These are phyloP conservation scores for Nemania abortiva DNA, from an alignment of 2,329 filamentous ascomycete genomes.

Conservation along the genomic window DNA sequence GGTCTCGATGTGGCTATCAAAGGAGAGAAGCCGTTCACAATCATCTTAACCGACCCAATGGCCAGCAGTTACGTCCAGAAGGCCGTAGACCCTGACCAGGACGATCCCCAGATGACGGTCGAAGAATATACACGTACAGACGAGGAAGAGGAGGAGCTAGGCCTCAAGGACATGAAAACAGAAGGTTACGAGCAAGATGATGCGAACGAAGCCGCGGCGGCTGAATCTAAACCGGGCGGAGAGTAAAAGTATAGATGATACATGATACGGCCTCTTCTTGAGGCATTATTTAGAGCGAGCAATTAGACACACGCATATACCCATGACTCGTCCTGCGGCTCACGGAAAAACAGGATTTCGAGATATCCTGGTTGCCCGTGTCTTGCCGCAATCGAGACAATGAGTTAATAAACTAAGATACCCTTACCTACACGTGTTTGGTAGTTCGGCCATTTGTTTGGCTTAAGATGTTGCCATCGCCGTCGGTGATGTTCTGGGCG, in stretches of 20 bases:
- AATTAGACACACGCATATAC: not conserved
- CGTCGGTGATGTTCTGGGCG: not conserved
- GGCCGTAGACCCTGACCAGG: constrained; percentile 75
- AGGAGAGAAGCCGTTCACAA: constrained; percentile 82
- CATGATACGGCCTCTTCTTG: constrained; percentile 11
- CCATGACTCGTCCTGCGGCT: too few relatives aligned
- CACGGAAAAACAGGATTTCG: not conserved
- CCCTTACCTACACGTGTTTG: not conserved
- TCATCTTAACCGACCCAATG: constrained; percentile 87
- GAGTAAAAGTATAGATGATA: constrained; percentile 19
- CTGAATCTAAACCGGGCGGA: constrained; percentile 5
- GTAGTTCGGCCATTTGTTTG: not conserved
- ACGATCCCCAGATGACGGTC: constrained; percentile 82
- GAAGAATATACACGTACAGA: constrained; percentile 89
- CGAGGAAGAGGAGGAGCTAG: constrained; percentile 94
- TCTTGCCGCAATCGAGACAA: not conserved
- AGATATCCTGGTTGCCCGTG: not conserved
- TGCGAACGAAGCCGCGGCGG: constrained; percentile 20
- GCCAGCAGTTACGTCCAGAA: constrained; percentile 96
- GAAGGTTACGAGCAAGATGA: constrained; percentile 81
- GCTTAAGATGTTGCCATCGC: not conserved
- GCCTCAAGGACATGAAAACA: constrained; percentile 90
- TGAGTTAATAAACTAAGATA: not conserved
- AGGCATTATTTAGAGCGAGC: constrained; percentile 9
- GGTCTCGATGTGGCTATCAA: constrained; percentile 81